A percentile compares a stretch with the other conserved stretches of the same genome.
phyloP scores from a whole-genome alignment of 1,284 basidiomycete species.

The Ceratobasidium sp. region DNA sequence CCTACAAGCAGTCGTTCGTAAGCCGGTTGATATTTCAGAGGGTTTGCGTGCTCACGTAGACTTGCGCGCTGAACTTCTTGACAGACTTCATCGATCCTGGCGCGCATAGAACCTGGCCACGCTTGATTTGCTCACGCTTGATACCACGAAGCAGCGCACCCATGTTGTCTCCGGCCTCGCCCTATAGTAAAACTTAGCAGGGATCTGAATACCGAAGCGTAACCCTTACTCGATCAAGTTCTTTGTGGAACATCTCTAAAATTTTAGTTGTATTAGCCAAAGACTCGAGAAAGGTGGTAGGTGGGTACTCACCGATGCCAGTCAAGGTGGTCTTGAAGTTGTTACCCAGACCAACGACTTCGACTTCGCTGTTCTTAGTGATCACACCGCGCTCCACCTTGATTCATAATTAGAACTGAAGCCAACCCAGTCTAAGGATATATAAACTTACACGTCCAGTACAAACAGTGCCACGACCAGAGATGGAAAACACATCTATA shows the following conservation, averaged over 20 bases:
- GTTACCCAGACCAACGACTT: constrained; percentile 90
- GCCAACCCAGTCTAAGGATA: background rate
- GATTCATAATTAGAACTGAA: background rate
- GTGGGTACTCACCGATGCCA: constrained; percentile 81
- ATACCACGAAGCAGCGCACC: constrained; percentile 96
- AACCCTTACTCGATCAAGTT: constrained; percentile 85
- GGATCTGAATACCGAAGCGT: background rate
- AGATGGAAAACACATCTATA: constrained; percentile 95
- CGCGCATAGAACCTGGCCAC: constrained; percentile 92
- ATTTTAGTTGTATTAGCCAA: constrained; percentile 19
- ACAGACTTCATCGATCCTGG: constrained; percentile 95
- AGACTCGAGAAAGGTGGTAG: constrained; percentile 30
- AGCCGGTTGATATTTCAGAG: background rate
- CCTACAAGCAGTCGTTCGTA: constrained; percentile 58
- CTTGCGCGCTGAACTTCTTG: constrained; percentile 94
- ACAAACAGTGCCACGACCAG: constrained; percentile 97
- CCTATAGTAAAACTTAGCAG: constrained; percentile 60
- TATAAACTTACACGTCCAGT: constrained; percentile 81
- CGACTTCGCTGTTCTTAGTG: constrained; percentile 94
- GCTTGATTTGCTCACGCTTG: constrained; percentile 95
- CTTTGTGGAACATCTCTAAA: constrained; percentile 99
- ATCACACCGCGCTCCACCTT: constrained; percentile 95
- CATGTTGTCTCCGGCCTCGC: constrained; percentile 99
- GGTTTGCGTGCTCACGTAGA: constrained; percentile 74
- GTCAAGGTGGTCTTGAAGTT: constrained; percentile 94